phyloP scores from a whole-genome alignment of 2,329 filamentous ascomycete genomes.

The Aspergillus texensis region DNA sequence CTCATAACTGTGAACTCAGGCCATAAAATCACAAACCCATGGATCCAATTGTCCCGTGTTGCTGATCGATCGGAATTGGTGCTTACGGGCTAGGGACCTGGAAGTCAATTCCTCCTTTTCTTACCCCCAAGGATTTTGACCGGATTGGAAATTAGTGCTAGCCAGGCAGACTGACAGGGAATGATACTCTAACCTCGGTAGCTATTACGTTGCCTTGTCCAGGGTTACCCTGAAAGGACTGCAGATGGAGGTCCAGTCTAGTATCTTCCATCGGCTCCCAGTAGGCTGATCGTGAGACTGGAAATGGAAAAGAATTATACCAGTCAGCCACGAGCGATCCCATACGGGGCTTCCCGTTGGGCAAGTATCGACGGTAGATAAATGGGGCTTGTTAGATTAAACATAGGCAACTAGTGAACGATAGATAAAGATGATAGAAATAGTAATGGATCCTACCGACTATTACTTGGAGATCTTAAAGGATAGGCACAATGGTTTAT shows the following conservation, averaged over 20 bases:
- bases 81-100: not conserved
- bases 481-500: not conserved
- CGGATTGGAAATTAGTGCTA: not conserved
- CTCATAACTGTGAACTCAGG: not conserved
- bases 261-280: slow-evolving; percentile 2
- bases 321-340: slow-evolving; percentile 12
- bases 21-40: not conserved
- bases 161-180: not conserved
- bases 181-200: not conserved
- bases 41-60: slow-evolving; percentile 1
- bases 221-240: not conserved
- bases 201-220: not conserved
- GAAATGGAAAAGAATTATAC: not conserved
- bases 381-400: slow-evolving; percentile 7
- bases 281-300: not conserved
- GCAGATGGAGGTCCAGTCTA: slow-evolving; percentile 5
- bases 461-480: not conserved
- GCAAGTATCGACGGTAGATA: slow-evolving; percentile 18
- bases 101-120: not conserved
- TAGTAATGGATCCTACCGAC: not conserved
- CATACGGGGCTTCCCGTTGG: slow-evolving; percentile 16
- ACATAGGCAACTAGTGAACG: slow-evolving; percentile 9
- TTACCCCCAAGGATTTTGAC: not conserved
- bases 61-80: slow-evolving; percentile 5
- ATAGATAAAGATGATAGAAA: not conserved